phyloP scores from a whole-genome alignment of 139 green algal genomes.

The Tetraselmis chui region DNA sequence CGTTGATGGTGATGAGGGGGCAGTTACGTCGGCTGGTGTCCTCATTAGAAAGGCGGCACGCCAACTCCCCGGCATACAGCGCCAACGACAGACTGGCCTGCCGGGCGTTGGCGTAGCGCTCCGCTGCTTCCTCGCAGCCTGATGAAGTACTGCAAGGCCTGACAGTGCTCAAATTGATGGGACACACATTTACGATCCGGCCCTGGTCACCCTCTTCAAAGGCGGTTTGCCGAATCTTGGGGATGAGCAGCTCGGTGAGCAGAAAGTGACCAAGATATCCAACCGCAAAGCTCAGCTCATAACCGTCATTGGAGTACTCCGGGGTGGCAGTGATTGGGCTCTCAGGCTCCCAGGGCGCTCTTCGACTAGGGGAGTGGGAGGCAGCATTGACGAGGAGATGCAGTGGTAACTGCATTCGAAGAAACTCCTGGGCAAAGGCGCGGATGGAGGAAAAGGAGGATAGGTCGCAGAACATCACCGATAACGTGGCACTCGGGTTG shows the following conservation, averaged over 20 bases:
- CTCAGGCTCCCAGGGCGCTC: background rate
- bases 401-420: background rate
- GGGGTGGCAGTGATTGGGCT: no score
- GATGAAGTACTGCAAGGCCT: no score
- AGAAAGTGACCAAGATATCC: background rate
- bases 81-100: background rate
- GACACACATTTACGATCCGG: background rate
- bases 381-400: background rate
- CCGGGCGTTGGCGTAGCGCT: background rate
- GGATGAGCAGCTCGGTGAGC: background rate
- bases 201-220: background rate
- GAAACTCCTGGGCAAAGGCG: background rate
- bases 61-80: background rate
- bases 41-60: background rate
- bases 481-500: background rate
- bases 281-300: background rate
- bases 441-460: background rate
- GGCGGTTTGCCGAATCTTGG: background rate
- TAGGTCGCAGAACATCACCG: background rate
- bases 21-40: background rate
- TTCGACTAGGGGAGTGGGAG: background rate
- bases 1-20: background rate
- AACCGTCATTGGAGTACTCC: background rate
- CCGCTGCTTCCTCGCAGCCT: background rate
- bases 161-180: background rate